Base-by-base conservation (phyloP, 2,329 filamentous ascomycete species). In the Akanthomyces muscarius region DNA sequence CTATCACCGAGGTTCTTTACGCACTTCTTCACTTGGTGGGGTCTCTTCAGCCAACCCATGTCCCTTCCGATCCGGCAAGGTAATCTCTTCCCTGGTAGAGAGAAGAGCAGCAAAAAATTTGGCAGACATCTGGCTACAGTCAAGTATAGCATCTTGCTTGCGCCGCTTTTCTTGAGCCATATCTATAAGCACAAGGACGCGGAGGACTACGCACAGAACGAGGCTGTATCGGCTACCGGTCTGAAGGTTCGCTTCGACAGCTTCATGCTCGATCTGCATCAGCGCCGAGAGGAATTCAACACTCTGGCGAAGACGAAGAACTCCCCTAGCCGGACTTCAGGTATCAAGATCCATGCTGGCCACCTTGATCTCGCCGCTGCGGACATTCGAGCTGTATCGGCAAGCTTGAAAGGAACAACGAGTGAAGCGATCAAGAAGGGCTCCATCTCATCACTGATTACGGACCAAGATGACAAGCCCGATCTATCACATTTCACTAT, bases 21-120 rank as follows among this genome's bases (percentile, higher is more conserved):
- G 0, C 95, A 99, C 73, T 99, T 99, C 80, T 98, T 93, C 78
- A 87, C 88, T 63, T 99, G 95, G 95, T 98, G 93, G 92, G 94
- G 90, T 0, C 86, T 98, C 68, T 99, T 99, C 75, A 92, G 92
- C 10, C 93, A 94, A 1, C 90, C 94, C 10, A 92, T 98, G 88
- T 96, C 94, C 13, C 81, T 99, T 33, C 96, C 95, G 13, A 89
- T 99, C 63, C 91, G 95, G 0, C 96, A 99, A 78, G 95, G 95
- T 18, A 84, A 85, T 53, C 82, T 99, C 3, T 99, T 93, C 87
- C 94, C 93, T 6, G 92, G 92, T 0, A 85, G 92, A 28, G 95
- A 97, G 69, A 97, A 97, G 80, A 95, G 92, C 52, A 97, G 92
- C 81, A 99, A 99, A 78, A 99, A 99, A 74, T 99, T 99, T 73